Conservation (phyloP, 768 basidiomycete genomes). For the Boletus reticuloceps region DNA sequence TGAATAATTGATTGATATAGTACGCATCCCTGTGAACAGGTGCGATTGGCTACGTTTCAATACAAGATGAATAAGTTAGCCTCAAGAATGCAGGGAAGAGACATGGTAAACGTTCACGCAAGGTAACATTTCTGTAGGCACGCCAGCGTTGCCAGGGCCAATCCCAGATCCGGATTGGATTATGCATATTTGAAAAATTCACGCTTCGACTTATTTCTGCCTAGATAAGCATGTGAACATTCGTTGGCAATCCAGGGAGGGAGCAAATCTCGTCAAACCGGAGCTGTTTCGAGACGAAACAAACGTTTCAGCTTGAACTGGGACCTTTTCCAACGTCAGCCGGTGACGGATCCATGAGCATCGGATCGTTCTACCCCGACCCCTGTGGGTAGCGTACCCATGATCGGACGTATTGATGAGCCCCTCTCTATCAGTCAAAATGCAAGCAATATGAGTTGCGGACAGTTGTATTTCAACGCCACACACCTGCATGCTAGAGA, state of each 20-base stretch:
- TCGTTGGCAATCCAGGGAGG: not conserved
- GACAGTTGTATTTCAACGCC: not conserved
- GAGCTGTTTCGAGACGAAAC: conserved; percentile 13
- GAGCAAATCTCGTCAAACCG: not conserved
- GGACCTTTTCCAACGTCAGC: not conserved
- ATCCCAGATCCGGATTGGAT: not conserved
- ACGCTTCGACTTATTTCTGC: conserved; percentile 9
- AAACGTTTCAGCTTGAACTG: conserved; percentile 14
- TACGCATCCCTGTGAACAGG: not conserved
- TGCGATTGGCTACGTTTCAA: not conserved
- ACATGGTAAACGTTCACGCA: not conserved
- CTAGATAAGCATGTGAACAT: conserved; percentile 2
- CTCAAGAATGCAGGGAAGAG: not conserved
- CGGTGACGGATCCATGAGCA: not conserved
- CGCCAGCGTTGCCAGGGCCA: not conserved
- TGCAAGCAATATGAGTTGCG: not conserved
- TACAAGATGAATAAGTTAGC: not conserved
- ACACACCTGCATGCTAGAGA: not conserved
- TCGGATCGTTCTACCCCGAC: not conserved
- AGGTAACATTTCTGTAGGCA: not conserved
- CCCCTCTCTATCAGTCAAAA: not conserved
- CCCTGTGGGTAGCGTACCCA: not conserved
- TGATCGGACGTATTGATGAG: not conserved
- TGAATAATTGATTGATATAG: not conserved
- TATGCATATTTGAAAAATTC: not conserved